These are phyloP conservation scores for Balakata baccata DNA, from an alignment of 345 rosid genomes.

Conservation along the genomic window DNA sequence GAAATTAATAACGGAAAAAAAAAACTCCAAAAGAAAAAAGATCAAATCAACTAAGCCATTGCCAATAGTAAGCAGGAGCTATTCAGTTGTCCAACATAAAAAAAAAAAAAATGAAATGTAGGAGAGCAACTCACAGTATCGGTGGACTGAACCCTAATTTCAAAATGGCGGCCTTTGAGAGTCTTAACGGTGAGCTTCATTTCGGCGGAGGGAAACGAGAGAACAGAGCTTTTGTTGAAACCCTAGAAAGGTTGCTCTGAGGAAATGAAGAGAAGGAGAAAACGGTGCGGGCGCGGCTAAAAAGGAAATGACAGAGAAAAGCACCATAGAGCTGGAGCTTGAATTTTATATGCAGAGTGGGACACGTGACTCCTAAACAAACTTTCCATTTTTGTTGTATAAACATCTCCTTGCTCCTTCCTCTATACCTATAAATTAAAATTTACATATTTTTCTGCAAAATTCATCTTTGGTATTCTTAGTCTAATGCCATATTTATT, in stretches of 20 bases:
- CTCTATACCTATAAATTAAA: too few species aligned
- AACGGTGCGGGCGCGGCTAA: not conserved
- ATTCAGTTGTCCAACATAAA: not conserved
- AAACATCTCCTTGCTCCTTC: too few species aligned
- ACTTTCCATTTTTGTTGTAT: not conserved
- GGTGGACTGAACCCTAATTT: constrained; percentile 84
- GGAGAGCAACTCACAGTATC: constrained; percentile 63
- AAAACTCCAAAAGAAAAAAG: not conserved
- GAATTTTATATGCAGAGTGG: not conserved
- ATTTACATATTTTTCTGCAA: too few species aligned
- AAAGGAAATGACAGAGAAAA: not conserved
- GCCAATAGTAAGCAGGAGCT: not conserved
- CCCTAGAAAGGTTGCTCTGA: constrained; percentile 8
- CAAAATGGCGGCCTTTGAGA: constrained; percentile 92
- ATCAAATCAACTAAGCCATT: not conserved
- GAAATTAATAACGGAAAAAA: not conserved
- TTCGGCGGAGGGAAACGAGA: constrained; percentile 20
- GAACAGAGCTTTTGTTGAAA: not conserved
- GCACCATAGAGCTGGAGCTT: not conserved
- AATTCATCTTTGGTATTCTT: too few species aligned
- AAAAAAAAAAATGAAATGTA: not conserved
- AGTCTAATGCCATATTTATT: too few species aligned
- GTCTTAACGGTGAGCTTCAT: constrained; percentile 99
- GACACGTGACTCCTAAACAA: not conserved
- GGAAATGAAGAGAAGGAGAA: not conserved